These are phyloP conservation scores for Flaveria linearis DNA, from an alignment of 129 eudicot species.

Conservation along the genomic window DNA sequence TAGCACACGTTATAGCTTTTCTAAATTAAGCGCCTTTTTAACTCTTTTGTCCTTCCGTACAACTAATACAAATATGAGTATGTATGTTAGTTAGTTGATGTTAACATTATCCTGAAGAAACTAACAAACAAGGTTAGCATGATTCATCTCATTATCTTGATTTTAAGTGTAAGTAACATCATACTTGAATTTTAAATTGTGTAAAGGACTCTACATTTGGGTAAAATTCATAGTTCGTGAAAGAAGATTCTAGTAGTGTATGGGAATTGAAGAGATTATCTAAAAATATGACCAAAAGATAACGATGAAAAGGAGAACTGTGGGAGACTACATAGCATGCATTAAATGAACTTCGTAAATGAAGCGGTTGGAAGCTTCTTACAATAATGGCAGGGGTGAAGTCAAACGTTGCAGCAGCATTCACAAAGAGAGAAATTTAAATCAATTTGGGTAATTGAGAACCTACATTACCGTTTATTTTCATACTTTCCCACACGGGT, in stretches of 20 bases:
- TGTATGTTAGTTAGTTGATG: no score
- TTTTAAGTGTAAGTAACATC: no score
- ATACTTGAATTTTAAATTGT: no score
- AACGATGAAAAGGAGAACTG: conserved; percentile 14
- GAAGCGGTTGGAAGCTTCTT: conserved; percentile 30
- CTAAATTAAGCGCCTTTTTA: no score
- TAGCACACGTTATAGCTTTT: no score
- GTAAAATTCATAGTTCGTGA: no score
- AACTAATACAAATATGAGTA: no score
- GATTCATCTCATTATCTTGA: no score
- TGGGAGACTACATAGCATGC: conserved; percentile 22
- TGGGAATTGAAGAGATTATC: not conserved
- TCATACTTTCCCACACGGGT: conserved; percentile 17
- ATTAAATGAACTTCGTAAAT: conserved; percentile 19
- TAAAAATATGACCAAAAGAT: conserved; percentile 18
- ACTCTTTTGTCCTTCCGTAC: no score
- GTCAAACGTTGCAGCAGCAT: conserved; percentile 29
- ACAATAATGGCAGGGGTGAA: conserved; percentile 20
- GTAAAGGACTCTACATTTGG: no score
- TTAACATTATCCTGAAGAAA: no score
- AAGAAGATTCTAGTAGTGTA: conserved; percentile 2
- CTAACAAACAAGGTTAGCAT: no score
- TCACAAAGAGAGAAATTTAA: not conserved
- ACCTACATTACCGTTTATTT: conserved; percentile 1
- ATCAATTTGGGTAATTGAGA: conserved; percentile 19